A percentile compares a stretch with the other conserved stretches of the same genome.
phyloP scores from a whole-genome alignment of 768 basidiomycete genomes.

The Kwoniella sp. region DNA sequence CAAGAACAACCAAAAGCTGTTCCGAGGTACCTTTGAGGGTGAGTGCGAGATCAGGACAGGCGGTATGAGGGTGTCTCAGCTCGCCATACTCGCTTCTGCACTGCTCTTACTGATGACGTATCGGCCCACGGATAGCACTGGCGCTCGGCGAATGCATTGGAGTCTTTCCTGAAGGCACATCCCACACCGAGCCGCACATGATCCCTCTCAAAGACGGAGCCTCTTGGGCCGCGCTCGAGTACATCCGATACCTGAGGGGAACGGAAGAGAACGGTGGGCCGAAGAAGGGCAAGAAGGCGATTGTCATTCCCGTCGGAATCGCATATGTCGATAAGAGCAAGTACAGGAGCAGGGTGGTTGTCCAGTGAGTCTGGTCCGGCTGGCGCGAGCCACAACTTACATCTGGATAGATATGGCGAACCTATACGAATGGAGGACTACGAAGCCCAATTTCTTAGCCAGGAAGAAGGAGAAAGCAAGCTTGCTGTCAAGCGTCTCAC shows the following conservation, averaged over 20 bases:
- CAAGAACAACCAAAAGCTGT: constrained; percentile 82
- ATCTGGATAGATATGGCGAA: constrained; percentile 64
- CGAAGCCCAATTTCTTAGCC: constrained; percentile 70
- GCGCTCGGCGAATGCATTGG: constrained; percentile 77
- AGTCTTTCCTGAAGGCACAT: constrained; percentile 59
- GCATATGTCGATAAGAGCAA: constrained; percentile 95
- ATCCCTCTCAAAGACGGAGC: constrained; percentile 85
- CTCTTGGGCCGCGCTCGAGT: constrained; percentile 92
- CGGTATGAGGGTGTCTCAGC: no score
- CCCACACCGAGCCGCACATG: constrained; percentile 85
- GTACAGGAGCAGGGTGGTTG: constrained; percentile 79
- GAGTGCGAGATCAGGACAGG: constrained; percentile 5
- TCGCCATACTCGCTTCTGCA: not conserved
- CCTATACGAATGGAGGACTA: constrained; percentile 73
- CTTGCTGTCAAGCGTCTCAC: constrained; percentile 84
- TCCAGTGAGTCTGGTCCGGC: constrained; percentile 40
- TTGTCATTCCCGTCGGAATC: constrained; percentile 77
- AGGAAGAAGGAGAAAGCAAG: constrained; percentile 64
- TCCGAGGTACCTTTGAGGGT: constrained; percentile 78
- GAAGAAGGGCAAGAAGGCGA: constrained; percentile 54
- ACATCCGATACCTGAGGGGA: constrained; percentile 64
- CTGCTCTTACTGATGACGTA: not conserved
- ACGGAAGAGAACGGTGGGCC: constrained; percentile 38
- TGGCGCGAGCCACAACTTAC: not conserved
- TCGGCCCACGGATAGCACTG: constrained; percentile 54